phyloP scores from a whole-genome alignment of 169 alveolate genomes.

The Ichthyophthirius multifiliis region DNA sequence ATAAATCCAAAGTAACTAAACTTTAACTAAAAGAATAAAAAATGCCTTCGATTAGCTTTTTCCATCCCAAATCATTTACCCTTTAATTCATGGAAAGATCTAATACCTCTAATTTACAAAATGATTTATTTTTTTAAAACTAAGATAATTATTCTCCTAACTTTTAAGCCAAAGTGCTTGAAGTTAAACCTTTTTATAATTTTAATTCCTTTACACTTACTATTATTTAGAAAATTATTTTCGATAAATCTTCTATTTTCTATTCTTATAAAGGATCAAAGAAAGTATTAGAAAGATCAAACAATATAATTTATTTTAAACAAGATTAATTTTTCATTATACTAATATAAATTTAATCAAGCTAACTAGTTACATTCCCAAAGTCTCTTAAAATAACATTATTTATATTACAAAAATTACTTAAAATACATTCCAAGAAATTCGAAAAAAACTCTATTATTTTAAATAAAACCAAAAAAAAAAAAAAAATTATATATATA shows the following conservation, averaged over 20 bases:
- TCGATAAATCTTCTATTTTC: not conserved
- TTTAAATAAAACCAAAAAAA: not conserved
- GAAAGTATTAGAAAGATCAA: not conserved
- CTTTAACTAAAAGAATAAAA: not conserved
- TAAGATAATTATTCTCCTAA: not conserved
- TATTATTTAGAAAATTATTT: not conserved
- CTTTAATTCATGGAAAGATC: not conserved
- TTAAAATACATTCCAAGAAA: not conserved
- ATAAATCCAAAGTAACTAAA: not conserved
- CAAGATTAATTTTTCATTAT: not conserved
- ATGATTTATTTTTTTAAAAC: not conserved
- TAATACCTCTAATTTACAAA: not conserved
- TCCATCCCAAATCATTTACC: not conserved
- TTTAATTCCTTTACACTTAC: not conserved
- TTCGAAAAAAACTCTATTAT: not conserved
- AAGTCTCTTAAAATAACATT: not conserved
- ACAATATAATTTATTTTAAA: not conserved
- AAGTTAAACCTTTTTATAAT: not conserved
- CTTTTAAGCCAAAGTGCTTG: not conserved
- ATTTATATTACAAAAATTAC: not conserved
- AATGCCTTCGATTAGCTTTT: not conserved
- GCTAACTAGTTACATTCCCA: not conserved
- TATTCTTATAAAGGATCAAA: not conserved
- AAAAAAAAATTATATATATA: no score
- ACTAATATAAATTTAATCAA: not conserved